These are phyloP conservation scores for Medicago arabica DNA, from an alignment of 306 rosid species.

Conservation along the genomic window DNA sequence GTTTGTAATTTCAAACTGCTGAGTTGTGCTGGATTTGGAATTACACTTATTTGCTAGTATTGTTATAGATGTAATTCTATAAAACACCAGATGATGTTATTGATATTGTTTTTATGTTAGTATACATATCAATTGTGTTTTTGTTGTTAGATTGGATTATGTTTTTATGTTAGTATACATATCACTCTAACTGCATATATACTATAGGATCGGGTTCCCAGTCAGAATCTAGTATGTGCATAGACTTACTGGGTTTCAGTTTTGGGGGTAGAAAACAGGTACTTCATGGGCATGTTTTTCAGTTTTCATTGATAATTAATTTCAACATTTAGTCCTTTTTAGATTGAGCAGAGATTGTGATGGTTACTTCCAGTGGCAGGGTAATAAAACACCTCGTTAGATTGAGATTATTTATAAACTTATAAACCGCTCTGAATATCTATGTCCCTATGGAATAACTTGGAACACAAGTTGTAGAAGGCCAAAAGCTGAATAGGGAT, in stretches of 20 bases:
- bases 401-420: too few species aligned
- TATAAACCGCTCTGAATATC: not conserved
- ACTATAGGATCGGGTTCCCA: not conserved
- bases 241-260: not conserved
- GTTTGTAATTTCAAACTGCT: conserved; percentile 6
- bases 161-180: too few species aligned
- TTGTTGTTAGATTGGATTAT: not conserved
- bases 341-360: not conserved
- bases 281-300: not conserved
- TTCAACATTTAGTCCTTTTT: too few species aligned
- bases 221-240: not conserved
- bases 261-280: not conserved
- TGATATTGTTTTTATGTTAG: not conserved
- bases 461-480: too few species aligned
- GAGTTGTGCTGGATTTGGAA: not conserved
- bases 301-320: too few species aligned
- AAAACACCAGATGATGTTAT: not conserved
- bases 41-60: not conserved
- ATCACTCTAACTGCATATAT: too few species aligned
- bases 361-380: too few species aligned
- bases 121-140: not conserved
- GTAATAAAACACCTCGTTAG: too few species aligned
- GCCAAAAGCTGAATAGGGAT: too few species aligned
- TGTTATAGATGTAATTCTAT: not conserved
- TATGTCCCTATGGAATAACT: not conserved